phyloP scores from a whole-genome alignment of 495 filamentous ascomycete genomes.

The Penicillium pancosmium region DNA sequence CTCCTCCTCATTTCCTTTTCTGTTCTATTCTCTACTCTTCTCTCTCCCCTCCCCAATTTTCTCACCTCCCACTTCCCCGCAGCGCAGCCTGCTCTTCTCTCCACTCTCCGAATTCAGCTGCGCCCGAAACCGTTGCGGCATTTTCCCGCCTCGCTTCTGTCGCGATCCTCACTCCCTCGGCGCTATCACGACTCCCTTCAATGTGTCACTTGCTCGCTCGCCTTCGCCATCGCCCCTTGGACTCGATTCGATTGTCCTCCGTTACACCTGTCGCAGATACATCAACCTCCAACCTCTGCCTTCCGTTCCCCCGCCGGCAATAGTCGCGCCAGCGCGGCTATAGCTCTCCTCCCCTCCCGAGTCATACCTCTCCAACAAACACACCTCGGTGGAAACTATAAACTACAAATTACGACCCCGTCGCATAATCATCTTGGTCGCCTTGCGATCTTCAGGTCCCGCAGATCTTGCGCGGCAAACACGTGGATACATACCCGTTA shows the following conservation, averaged over 20 bases:
- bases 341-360: constrained; percentile 12
- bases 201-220: constrained; percentile 26
- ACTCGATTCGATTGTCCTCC: constrained; percentile 30
- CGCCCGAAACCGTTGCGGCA: constrained; percentile 32
- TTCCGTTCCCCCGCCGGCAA: constrained; percentile 24
- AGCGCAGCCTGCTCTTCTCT: constrained; percentile 25
- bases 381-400: neutral
- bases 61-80: constrained; percentile 28
- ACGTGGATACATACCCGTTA: constrained; percentile 22
- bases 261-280: constrained; percentile 27
- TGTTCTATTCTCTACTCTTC: neutral
- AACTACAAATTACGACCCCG: too few species aligned
- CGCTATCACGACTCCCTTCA: constrained; percentile 21
- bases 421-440: neutral
- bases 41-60: neutral
- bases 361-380: neutral
- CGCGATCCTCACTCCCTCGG: constrained; percentile 11
- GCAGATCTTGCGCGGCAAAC: constrained; percentile 9
- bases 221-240: constrained; percentile 8
- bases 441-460: neutral
- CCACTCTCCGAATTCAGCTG: constrained; percentile 30
- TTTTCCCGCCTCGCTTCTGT: constrained; percentile 23
- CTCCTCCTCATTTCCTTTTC: constrained; percentile 2
- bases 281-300: constrained; percentile 16
- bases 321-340: constrained; percentile 30